Evolutionary conservation across 75 land plant genomes (phyloP).

Genomic region (Azolla pinnata): DNA sequence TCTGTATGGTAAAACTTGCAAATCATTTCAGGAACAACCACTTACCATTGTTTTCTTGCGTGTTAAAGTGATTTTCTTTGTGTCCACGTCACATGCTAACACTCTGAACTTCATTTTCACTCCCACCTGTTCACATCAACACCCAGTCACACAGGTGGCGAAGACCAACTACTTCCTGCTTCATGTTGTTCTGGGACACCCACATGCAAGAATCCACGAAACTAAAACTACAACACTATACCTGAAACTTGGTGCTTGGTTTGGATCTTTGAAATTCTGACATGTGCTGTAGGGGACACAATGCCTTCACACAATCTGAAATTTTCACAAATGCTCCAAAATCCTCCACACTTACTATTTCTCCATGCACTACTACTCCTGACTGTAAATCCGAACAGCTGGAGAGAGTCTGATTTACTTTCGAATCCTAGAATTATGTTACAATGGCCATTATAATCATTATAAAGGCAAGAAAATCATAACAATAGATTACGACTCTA

Average conservation of each 20-base stretch:
- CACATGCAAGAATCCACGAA: too few species aligned
- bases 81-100: conserved; percentile 51
- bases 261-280: conserved; percentile 69
- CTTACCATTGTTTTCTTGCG: conserved; percentile 85
- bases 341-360: conserved; percentile 45
- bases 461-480: not conserved
- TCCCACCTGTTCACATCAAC: conserved; percentile 94
- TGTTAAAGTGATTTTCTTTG: conserved; percentile 75
- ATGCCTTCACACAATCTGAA: conserved; percentile 74
- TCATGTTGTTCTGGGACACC: too few species aligned
- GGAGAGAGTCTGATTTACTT: conserved; percentile 60
- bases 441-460: not conserved
- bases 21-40: conserved; percentile 1
- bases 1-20: too few species aligned
- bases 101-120: conserved; percentile 72
- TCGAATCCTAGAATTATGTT: conserved; percentile 46
- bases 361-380: conserved; percentile 70
- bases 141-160: too few species aligned
- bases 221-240: too few species aligned
- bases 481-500: not conserved
- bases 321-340: conserved; percentile 78
- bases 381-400: conserved; percentile 79
- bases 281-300: conserved; percentile 92
- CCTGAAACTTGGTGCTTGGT: conserved; percentile 82
- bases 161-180: too few species aligned